phyloP scores from a whole-genome alignment of 2,329 filamentous ascomycete species.

The Dryadomyces sulphureus region DNA sequence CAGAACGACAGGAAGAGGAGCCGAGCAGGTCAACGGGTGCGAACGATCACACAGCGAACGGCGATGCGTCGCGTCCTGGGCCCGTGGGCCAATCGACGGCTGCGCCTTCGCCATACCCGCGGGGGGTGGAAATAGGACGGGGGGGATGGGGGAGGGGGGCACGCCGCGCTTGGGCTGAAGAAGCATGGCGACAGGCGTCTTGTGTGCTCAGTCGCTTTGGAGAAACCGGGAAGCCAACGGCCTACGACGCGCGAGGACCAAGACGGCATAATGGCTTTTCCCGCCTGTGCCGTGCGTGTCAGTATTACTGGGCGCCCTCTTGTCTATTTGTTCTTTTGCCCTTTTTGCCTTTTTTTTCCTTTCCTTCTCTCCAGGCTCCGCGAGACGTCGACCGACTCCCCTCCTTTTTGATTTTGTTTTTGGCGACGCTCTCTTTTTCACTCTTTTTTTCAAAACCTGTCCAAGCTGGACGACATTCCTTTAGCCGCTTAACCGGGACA shows the following conservation, averaged over 20 bases:
- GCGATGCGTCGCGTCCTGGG: neutral
- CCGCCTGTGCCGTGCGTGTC: neutral
- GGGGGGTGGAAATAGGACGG: neutral
- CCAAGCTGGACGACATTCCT: neutral
- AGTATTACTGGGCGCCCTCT: neutral
- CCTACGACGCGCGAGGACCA: too few species aligned
- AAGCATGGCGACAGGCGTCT: neutral
- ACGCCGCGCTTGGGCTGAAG: neutral
- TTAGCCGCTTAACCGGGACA: too few species aligned
- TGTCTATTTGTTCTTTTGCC: slow-evolving; percentile 2
- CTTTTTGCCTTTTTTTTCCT: neutral
- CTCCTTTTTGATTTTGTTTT: neutral
- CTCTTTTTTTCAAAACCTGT: neutral
- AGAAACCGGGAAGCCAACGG: too few species aligned
- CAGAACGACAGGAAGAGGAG: neutral
- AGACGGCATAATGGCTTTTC: neutral
- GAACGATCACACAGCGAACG: neutral
- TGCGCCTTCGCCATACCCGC: too few species aligned
- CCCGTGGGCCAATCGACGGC: neutral
- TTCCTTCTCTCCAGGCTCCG: neutral
- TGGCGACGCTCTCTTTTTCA: neutral
- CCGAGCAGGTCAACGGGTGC: neutral
- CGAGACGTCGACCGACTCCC: slow-evolving; percentile 11
- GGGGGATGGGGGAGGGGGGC: neutral
- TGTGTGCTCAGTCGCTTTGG: too few species aligned